phyloP scores from a whole-genome alignment of 2,329 filamentous ascomycete species.

The Penicillium sp. region DNA sequence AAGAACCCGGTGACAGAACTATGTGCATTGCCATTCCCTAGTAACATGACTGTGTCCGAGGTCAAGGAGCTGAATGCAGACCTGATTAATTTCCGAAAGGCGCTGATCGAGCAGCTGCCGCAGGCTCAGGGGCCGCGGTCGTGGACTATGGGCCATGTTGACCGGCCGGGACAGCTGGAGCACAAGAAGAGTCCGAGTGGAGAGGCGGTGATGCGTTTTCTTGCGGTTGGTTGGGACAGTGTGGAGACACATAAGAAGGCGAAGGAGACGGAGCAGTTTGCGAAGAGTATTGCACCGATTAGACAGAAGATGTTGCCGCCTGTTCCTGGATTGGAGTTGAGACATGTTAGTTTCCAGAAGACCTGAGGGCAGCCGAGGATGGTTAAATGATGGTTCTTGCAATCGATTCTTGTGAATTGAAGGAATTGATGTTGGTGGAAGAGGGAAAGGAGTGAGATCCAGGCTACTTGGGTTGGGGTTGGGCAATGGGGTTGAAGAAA shows the following conservation, averaged over 20 bases:
- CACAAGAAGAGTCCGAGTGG: conserved; percentile 38
- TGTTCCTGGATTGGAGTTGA: conserved; percentile 43
- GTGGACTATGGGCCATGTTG: conserved; percentile 37
- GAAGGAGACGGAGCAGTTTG: conserved; percentile 45
- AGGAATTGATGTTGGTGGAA: neutral
- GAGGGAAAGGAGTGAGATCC: neutral
- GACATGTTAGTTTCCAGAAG: conserved; percentile 42
- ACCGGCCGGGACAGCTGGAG: conserved; percentile 30
- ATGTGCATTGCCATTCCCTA: conserved; percentile 43
- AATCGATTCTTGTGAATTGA: neutral
- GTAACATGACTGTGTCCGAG: conserved; percentile 27
- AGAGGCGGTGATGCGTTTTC: conserved; percentile 41
- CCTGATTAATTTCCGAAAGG: conserved; percentile 38
- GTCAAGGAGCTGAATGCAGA: conserved; percentile 29
- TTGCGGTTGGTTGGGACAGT: conserved; percentile 51
- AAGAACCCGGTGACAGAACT: conserved; percentile 50
- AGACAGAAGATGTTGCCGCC: conserved; percentile 38
- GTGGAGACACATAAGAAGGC: conserved; percentile 49
- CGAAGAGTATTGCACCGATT: conserved; percentile 39
- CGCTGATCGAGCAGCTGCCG: conserved; percentile 30
- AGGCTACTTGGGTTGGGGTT: conserved; percentile 18
- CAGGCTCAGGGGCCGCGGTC: conserved; percentile 26
- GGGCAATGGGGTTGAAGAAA: conserved; percentile 8
- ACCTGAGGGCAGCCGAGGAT: conserved; percentile 13
- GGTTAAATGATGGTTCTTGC: neutral